A percentile compares a stretch with the other conserved stretches of the same genome.
Conservation (phyloP, 305 asterid species). For the Fraxinus ornus region DNA sequence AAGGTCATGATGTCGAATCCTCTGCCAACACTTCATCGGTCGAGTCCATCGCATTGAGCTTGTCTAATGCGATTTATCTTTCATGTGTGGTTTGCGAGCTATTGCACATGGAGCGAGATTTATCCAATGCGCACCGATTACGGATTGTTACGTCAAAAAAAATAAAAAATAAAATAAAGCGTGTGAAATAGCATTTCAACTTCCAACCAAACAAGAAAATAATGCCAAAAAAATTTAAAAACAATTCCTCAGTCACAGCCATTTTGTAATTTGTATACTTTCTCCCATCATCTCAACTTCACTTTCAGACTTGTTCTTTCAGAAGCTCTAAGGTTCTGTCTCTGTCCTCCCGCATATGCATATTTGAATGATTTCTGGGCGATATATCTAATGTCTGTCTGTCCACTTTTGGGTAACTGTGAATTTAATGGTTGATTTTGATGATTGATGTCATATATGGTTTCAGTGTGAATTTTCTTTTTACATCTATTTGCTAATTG, state of each 20-base stretch:
- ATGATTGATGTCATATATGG: constrained; percentile 11
- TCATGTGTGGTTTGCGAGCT: too few relatives aligned
- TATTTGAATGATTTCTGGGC: neutral
- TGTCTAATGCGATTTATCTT: too few relatives aligned
- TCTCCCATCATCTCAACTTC: constrained; percentile 26
- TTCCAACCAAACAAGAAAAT: neutral
- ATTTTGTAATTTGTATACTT: constrained; percentile 12
- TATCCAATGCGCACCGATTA: too few relatives aligned
- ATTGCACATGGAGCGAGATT: too few relatives aligned
- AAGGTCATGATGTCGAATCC: too few relatives aligned
- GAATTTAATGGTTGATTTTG: constrained; percentile 29
- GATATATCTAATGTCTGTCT: neutral
- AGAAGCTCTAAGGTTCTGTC: constrained; percentile 34
- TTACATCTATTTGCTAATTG: constrained; percentile 5
- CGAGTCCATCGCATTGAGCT: too few relatives aligned
- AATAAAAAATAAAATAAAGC: too few relatives aligned
- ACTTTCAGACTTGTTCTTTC: constrained; percentile 5
- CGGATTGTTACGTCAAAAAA: too few relatives aligned
- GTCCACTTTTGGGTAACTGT: constrained; percentile 32
- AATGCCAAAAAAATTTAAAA: neutral
- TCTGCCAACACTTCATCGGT: too few relatives aligned
- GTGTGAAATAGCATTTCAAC: neutral
- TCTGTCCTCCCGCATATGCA: neutral
- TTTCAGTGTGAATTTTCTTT: constrained; percentile 11
- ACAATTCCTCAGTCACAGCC: neutral